Base-by-base conservation (phyloP, 164 flowering plant species). In the Santalum album region DNA sequence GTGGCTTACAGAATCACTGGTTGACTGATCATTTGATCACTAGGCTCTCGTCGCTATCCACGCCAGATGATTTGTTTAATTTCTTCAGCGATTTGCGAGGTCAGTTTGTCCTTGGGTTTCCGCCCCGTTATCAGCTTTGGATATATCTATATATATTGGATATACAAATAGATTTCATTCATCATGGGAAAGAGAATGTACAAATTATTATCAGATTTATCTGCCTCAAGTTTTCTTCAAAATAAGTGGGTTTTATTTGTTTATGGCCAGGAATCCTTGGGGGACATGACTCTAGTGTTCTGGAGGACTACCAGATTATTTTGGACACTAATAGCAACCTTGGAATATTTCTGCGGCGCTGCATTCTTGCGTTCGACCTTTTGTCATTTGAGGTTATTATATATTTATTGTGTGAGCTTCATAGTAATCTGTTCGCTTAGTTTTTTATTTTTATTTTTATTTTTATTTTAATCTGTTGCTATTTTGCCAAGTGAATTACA, bases 31-130 rank as follows among this genome's bases (percentile, higher is more conserved):
- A 80, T 34, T 72, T 88, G 62, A 73, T 76, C 11, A 62, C 61
- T 49, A 65, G 76, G 35, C 71, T 92, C 5, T 65, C 85, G 2
- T 62, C 87, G 36, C 51, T 92, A 18, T 65, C 75, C 9, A 71
- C 86, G 5, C 86, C 96, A n/a, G 98, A 88, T 70, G 98, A 92
- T 59, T 72, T 88, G 69, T 88, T 88, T 58, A 83, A 74, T 65
- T 70, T 87, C 61, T 87, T 91, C 58, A 59, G 38, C 56, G 75
- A 74, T 12, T 65, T 87, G 65, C 78, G 84, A 69, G 84, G 98
- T 84, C 26, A 58, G 79, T 48, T 42, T 1, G 26, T 24, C 20
- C n/a, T n/a, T n/a, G n/a, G 23, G 25, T n/a, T n/a, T 53, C 7
- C 34, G 5, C 48, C 16, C 5, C 52, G 18, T 39, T 47, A 24